Conservation (phyloP, 257 asterid species). For the Knoxia roxburghii region DNA sequence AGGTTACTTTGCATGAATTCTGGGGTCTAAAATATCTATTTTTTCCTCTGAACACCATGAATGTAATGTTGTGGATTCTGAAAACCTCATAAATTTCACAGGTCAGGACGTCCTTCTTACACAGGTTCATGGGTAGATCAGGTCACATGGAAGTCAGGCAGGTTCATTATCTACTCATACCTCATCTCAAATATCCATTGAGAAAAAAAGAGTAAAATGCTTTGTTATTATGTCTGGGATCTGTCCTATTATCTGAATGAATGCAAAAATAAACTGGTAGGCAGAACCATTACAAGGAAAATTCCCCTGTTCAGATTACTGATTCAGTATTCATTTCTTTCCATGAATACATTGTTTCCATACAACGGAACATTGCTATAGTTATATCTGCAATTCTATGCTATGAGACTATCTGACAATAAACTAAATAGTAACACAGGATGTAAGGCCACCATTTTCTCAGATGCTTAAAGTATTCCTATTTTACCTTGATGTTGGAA, state of each 20-base stretch:
- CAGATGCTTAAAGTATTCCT: background rate
- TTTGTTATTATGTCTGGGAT: background rate
- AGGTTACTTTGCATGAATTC: constrained; percentile 6
- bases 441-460: background rate
- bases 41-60: background rate
- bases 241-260: background rate
- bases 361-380: background rate
- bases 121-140: constrained; percentile 85
- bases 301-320: too few species aligned
- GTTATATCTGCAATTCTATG: background rate
- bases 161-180: constrained; percentile 33
- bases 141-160: constrained; percentile 93
- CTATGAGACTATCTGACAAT: background rate
- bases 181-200: too few species aligned
- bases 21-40: constrained; percentile 7
- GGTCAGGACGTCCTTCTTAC: constrained; percentile 79
- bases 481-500: background rate
- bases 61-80: constrained; percentile 16
- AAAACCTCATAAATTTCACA: constrained; percentile 22
- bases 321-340: background rate
- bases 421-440: background rate
- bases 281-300: background rate
- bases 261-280: too few species aligned
- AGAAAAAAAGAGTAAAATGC: background rate
- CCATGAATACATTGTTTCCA: background rate